Evolutionary conservation across 2,329 filamentous ascomycete species (phyloP).

Genomic region (Colletotrichum sp.): DNA sequence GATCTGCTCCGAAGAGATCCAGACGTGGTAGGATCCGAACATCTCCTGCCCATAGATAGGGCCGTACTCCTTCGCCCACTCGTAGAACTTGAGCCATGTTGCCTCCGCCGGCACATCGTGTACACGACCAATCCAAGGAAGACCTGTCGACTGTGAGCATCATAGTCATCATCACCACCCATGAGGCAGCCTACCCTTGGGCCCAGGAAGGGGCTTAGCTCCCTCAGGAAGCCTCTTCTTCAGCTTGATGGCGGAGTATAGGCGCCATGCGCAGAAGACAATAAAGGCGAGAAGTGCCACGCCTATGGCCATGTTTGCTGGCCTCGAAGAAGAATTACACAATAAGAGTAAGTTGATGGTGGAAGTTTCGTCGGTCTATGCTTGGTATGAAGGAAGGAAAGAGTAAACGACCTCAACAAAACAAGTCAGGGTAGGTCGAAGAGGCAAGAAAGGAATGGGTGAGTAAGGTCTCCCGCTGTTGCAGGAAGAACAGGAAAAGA

Average conservation of each 20-base stretch:
- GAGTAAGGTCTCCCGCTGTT: conserved; percentile 7
- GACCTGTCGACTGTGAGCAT: conserved; percentile 30
- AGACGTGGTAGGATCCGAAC: conserved; percentile 50
- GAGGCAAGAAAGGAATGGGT: conserved; percentile 3
- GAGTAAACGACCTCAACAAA: neutral
- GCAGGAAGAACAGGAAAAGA: conserved; percentile 2
- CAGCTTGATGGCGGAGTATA: conserved; percentile 9
- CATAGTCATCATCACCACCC: neutral
- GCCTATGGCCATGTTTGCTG: conserved; percentile 11
- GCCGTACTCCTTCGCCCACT: conserved; percentile 51
- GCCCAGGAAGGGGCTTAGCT: conserved; percentile 31
- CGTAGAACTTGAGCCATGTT: conserved; percentile 53
- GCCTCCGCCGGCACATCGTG: conserved; percentile 47
- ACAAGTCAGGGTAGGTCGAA: neutral
- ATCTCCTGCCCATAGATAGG: conserved; percentile 53
- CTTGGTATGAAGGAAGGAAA: neutral
- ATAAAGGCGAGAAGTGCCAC: conserved; percentile 17
- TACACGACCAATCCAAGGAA: conserved; percentile 48
- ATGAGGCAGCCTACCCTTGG: conserved; percentile 24
- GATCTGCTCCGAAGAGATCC: conserved; percentile 52
- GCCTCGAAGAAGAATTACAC: neutral
- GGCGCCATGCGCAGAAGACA: conserved; percentile 16
- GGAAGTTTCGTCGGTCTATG: neutral
- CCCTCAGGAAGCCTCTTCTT: conserved; percentile 30
- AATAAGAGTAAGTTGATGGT: neutral